Conservation (phyloP, 352 stramenopile species). For the Pythium biforme region DNA sequence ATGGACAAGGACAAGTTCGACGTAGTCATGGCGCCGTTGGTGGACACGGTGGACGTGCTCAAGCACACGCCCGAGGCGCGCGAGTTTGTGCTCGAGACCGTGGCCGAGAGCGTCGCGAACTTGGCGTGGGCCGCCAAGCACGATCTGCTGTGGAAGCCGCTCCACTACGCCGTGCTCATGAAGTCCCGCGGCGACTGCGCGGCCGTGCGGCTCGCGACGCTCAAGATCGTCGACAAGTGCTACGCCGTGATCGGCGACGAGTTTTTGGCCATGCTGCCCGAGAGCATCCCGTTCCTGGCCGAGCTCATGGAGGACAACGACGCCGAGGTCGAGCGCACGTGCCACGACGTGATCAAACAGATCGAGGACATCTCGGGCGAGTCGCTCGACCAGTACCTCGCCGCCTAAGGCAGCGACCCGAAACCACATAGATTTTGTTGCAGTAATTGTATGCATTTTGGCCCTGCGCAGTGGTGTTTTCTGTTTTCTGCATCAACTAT, state of each 20-base stretch:
- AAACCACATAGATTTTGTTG: constrained; percentile 5
- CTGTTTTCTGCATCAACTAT: too few relatives aligned
- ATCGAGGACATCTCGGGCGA: constrained; percentile 90
- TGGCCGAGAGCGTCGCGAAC: constrained; percentile 71
- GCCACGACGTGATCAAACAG: constrained; percentile 87
- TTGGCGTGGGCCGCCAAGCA: constrained; percentile 85
- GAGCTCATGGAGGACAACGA: constrained; percentile 89
- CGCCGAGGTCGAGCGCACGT: constrained; percentile 78
- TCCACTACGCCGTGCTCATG: constrained; percentile 89
- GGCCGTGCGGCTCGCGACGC: constrained; percentile 64
- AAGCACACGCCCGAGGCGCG: constrained; percentile 39
- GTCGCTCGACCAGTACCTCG: constrained; percentile 87
- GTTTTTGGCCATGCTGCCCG: constrained; percentile 86
- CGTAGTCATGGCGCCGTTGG: constrained; percentile 61
- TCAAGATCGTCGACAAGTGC: constrained; percentile 84
- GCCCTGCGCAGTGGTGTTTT: too few relatives aligned
- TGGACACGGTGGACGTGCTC: constrained; percentile 76
- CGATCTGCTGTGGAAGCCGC: constrained; percentile 86
- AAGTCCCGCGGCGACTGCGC: constrained; percentile 73
- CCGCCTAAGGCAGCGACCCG: constrained; percentile 25
- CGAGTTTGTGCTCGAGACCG: constrained; percentile 63
- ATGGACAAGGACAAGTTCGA: constrained; percentile 89
- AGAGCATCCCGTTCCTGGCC: constrained; percentile 88
- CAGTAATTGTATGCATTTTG: constrained; percentile 20
- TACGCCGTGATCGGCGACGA: constrained; percentile 87